These are phyloP conservation scores for Pseudogymnoascus pannorum DNA, from an alignment of 2,329 filamentous ascomycete species.

Conservation along the genomic window DNA sequence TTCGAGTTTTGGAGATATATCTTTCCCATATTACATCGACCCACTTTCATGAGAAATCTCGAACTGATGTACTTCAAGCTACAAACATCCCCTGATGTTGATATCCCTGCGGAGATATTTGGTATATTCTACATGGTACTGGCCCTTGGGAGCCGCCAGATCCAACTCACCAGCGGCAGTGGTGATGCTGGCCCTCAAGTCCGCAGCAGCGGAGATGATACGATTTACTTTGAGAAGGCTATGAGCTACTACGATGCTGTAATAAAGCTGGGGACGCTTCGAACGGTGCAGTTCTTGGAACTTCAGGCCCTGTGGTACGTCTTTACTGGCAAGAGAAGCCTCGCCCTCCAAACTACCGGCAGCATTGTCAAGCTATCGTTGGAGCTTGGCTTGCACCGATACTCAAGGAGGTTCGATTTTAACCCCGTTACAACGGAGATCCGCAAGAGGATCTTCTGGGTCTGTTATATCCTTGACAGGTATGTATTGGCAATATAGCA, in stretches of 20 bases:
- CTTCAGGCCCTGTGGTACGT: slow-evolving; percentile 16
- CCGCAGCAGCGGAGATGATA: slow-evolving; percentile 13
- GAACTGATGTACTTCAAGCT: slow-evolving; percentile 10
- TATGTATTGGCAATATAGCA: neutral
- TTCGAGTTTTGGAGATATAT: slow-evolving; percentile 16
- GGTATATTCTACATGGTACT: slow-evolving; percentile 15
- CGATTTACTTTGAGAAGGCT: slow-evolving; percentile 13
- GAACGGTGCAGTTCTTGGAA: slow-evolving; percentile 14
- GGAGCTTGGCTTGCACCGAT: slow-evolving; percentile 15
- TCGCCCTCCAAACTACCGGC: slow-evolving; percentile 15
- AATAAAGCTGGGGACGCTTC: slow-evolving; percentile 10
- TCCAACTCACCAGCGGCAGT: slow-evolving; percentile 10
- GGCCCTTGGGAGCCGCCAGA: slow-evolving; percentile 15
- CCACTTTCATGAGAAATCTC: slow-evolving; percentile 13
- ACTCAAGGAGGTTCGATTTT: slow-evolving; percentile 15
- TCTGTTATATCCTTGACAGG: slow-evolving; percentile 16
- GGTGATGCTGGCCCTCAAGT: slow-evolving; percentile 11
- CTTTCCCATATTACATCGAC: slow-evolving; percentile 15
- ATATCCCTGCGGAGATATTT: slow-evolving; percentile 10
- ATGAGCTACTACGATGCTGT: slow-evolving; percentile 13
- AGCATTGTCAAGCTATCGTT: slow-evolving; percentile 14
- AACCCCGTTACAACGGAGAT: slow-evolving; percentile 14
- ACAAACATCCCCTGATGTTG: neutral
- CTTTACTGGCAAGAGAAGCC: slow-evolving; percentile 15
- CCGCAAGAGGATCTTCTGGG: slow-evolving; percentile 15